A percentile compares a stretch with the other conserved stretches of the same genome.
Evolutionary conservation across 1,284 basidiomycete genomes (phyloP).

Genomic region (Rhodotorula sp.): DNA sequence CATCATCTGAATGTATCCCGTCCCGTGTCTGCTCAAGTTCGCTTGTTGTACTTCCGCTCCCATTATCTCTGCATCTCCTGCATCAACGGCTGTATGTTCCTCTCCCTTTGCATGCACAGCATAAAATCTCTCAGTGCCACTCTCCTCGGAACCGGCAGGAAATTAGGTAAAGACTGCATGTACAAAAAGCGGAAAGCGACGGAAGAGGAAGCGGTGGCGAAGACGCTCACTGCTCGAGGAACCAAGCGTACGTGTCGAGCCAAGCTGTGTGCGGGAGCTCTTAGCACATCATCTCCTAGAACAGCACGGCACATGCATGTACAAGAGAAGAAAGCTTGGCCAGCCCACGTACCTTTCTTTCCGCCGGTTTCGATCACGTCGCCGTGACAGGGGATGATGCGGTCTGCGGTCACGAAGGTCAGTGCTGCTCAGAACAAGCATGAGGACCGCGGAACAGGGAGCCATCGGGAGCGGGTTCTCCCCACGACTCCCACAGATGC

Average conservation of each 20-base stretch:
- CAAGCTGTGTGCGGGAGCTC: slow-evolving; percentile 11
- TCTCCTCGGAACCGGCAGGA: too few relatives aligned
- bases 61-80: too few relatives aligned
- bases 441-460: neutral
- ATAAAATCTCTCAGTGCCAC: too few relatives aligned
- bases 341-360: slow-evolving; percentile 51
- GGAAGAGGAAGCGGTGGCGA: too few relatives aligned
- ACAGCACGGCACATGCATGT: too few relatives aligned
- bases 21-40: neutral
- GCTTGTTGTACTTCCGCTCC: neutral
- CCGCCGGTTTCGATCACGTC: slow-evolving; percentile 77
- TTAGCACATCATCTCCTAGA: too few relatives aligned
- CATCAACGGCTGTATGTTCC: too few relatives aligned
- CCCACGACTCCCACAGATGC: neutral
- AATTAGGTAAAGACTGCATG: too few relatives aligned
- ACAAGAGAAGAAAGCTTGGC: neutral
- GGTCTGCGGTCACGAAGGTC: slow-evolving; percentile 46
- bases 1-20: neutral
- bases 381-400: slow-evolving; percentile 91
- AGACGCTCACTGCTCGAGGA: slow-evolving; percentile 7
- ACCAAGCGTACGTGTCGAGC: slow-evolving; percentile 29
- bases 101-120: too few relatives aligned
- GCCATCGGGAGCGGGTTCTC: neutral
- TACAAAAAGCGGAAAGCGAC: too few relatives aligned
- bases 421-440: neutral